These are phyloP conservation scores for Neobulgaria alba DNA, from an alignment of 2,329 filamentous ascomycete species.

Conservation along the genomic window DNA sequence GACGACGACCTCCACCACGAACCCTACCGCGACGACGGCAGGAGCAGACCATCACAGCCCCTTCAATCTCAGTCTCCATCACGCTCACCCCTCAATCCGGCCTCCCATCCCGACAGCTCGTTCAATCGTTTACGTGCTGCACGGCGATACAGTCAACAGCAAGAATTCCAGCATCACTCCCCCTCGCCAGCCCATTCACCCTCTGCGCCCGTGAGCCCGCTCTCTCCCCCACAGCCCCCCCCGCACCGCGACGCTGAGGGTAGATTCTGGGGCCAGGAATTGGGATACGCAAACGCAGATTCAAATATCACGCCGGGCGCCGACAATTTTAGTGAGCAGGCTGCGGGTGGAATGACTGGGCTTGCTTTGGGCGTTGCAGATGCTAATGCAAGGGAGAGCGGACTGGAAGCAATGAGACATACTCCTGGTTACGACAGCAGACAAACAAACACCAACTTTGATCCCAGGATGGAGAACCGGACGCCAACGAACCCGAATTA, in stretches of 20 bases:
- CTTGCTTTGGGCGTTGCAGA: constrained; percentile 60
- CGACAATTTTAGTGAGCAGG: constrained; percentile 57
- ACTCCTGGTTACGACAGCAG: constrained; percentile 23
- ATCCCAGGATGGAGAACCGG: background rate
- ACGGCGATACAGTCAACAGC: constrained; percentile 15
- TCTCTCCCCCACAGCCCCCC: constrained; percentile 22
- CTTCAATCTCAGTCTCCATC: background rate
- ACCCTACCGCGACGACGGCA: constrained; percentile 1
- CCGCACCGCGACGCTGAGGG: constrained; percentile 26
- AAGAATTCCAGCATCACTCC: no score
- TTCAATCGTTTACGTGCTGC: constrained; percentile 21
- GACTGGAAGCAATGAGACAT: constrained; percentile 49
- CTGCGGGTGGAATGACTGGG: constrained; percentile 58
- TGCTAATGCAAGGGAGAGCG: constrained; percentile 55
- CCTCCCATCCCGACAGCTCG: constrained; percentile 20
- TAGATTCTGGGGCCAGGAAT: constrained; percentile 19
- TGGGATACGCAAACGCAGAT: constrained; percentile 17
- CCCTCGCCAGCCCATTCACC: constrained; percentile 8
- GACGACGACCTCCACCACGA: background rate
- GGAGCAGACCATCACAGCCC: background rate
- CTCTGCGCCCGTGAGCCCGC: constrained; percentile 12
- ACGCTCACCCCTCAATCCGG: constrained; percentile 8
- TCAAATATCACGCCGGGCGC: constrained; percentile 48
- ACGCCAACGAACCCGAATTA: background rate
- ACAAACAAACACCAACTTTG: constrained; percentile 5